Evolutionary conservation across 371 early-diverging fungal species (phyloP), one percentile per base, ranked within the genome.

Genomic region (Coemansia sp.): DNA sequence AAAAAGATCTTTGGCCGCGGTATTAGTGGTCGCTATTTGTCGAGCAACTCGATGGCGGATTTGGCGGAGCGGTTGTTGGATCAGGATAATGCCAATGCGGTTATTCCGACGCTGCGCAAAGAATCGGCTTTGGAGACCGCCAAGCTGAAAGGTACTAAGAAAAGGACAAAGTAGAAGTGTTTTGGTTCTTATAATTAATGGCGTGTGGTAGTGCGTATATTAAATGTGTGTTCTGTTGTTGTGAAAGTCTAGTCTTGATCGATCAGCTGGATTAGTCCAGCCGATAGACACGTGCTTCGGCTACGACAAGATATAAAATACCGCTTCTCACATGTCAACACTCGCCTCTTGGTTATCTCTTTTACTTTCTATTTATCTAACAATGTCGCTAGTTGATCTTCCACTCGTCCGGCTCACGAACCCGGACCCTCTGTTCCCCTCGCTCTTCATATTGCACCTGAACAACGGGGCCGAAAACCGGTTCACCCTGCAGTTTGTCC

Each of bases 1-100:
- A 80, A 85, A 54, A 85, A 88, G 49, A 77, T 93, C 63, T 67
- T 94, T 52, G 91, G 92, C n/a, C 81, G 84, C 56, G 92, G 93
- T 36, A 82, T 88, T 1, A 88, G 87, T 4, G 79, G 80, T 8
- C 86, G 86, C 63, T 95, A 92, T 66, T 78, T 93, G 60, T 92
- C 95, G 1, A 84, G 92, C 64, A 83, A 88, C 54, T 69, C 82
- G 26, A 82, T 89, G 51, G 72, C 85, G 29, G 88, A 88, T 62
- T 81, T 90, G 53, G 88, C 86, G 4, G 86, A 87, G 40, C 82
- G 88, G 21, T 69, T 91, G 26, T 66, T 85, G 57, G 83, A 88
- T 46, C 29, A 48, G 23, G 17, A 26, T 28, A 57, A 46, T 32
- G 28, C 64, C 2, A 71, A 74, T 44, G 56, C 63, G 2, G 46